These are phyloP conservation scores for Pleurotus citrinopileatus DNA, from an alignment of 768 basidiomycete genomes.

Conservation along the genomic window DNA sequence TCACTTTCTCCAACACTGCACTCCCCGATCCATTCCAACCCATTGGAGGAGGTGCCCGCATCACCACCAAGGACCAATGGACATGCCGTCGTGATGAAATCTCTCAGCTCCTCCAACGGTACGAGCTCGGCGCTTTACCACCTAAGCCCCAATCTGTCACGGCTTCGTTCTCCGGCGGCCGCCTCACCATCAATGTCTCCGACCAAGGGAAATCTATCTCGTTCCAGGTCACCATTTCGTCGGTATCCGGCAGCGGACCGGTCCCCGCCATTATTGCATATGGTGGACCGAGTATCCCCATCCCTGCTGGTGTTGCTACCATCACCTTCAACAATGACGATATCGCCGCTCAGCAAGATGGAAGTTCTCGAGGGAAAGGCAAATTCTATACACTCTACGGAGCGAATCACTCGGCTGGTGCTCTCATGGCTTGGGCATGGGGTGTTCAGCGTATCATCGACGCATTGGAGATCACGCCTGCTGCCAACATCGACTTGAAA, in stretches of 20 bases:
- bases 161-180: constrained; percentile 39
- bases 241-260: constrained; percentile 39
- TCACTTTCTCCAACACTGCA: background rate
- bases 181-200: constrained; percentile 45
- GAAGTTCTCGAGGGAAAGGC: constrained; percentile 46
- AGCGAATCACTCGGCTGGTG: constrained; percentile 38
- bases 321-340: constrained; percentile 53
- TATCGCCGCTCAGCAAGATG: constrained; percentile 45
- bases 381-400: constrained; percentile 57
- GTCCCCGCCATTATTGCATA: constrained; percentile 53
- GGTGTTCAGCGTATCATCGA: constrained; percentile 59
- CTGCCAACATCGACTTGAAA: constrained; percentile 42
- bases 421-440: constrained; percentile 65
- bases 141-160: constrained; percentile 43
- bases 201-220: constrained; percentile 45
- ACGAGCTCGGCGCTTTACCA: constrained; percentile 51
- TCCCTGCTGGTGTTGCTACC: constrained; percentile 36
- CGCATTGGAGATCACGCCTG: constrained; percentile 48
- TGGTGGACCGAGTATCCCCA: constrained; percentile 40
- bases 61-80: constrained; percentile 44
- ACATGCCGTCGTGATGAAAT: constrained; percentile 52
- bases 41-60: constrained; percentile 34
- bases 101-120: constrained; percentile 45
- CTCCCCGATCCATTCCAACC: constrained; percentile 48
- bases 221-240: constrained; percentile 43